Evolutionary conservation across 805 yeast genomes (phyloP).

Genomic region (Metschnikowia anglica): DNA sequence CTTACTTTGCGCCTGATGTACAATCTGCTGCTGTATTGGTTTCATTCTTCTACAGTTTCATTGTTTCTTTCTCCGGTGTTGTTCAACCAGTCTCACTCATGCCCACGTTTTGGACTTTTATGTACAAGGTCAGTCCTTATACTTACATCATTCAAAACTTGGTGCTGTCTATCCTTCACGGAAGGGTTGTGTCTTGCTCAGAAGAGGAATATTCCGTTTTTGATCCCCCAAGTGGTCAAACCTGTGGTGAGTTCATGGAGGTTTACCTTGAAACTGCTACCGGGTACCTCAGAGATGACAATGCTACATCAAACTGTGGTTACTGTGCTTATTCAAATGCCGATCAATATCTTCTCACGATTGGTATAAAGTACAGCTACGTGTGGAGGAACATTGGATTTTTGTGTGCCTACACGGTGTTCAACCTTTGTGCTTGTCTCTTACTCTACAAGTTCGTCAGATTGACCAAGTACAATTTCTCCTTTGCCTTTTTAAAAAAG

Average conservation of each 20-base stretch:
- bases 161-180: slow-evolving; percentile 45
- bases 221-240: slow-evolving; percentile 43
- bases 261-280: slow-evolving; percentile 8
- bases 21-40: slow-evolving; percentile 64
- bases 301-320: slow-evolving; percentile 15
- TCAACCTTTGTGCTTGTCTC: slow-evolving; percentile 17
- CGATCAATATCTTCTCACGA: slow-evolving; percentile 11
- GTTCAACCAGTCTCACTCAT: slow-evolving; percentile 43
- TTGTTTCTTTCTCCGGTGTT: slow-evolving; percentile 58
- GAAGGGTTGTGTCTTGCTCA: slow-evolving; percentile 47
- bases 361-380: slow-evolving; percentile 15
- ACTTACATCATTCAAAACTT: slow-evolving; percentile 56
- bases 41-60: slow-evolving; percentile 55
- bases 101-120: slow-evolving; percentile 52
- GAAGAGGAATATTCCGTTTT: slow-evolving; percentile 47
- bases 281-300: slow-evolving; percentile 16
- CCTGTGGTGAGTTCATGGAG: slow-evolving; percentile 17
- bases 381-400: slow-evolving; percentile 20
- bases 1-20: slow-evolving; percentile 62
- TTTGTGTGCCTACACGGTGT: slow-evolving; percentile 13
- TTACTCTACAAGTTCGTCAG: slow-evolving; percentile 15
- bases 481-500: slow-evolving; percentile 8
- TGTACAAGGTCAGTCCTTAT: slow-evolving; percentile 47
- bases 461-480: slow-evolving; percentile 12
- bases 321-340: slow-evolving; percentile 15